These are phyloP conservation scores for Nicotiana benthamiana DNA, from an alignment of 257 asterid species.

Conservation along the genomic window DNA sequence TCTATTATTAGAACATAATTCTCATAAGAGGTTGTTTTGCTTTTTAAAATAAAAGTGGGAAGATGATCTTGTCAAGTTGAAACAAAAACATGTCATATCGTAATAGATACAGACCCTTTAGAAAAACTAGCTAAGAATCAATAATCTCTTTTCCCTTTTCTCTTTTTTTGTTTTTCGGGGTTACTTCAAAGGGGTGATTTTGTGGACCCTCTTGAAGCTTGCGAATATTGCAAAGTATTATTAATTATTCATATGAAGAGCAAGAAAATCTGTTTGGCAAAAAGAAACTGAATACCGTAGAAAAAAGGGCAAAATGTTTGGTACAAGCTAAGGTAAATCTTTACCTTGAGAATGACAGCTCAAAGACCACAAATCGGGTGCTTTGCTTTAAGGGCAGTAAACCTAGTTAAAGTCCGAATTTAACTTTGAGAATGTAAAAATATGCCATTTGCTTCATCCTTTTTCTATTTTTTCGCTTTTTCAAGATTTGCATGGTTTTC, in stretches of 20 bases:
- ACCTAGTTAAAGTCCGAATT: background rate
- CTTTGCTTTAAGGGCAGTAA: background rate
- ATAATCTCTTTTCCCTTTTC: background rate
- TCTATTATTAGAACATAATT: background rate
- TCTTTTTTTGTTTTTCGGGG: background rate
- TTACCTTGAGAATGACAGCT: background rate
- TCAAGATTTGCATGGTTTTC: background rate
- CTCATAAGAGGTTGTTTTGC: too few species aligned
- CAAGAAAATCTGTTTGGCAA: background rate
- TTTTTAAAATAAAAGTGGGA: background rate
- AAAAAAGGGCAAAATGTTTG: background rate
- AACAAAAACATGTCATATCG: background rate
- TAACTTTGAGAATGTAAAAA: background rate
- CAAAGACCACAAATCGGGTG: background rate
- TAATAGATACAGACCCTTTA: background rate
- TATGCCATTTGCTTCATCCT: background rate
- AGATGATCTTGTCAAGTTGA: background rate
- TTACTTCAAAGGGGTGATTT: constrained; percentile 1
- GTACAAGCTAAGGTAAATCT: background rate
- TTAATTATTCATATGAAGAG: background rate
- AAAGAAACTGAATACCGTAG: background rate
- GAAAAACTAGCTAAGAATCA: background rate
- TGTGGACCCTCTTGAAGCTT: constrained; percentile 11
- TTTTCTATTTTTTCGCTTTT: background rate
- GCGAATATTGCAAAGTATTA: constrained; percentile 1